Conservation (phyloP, 768 basidiomycete genomes). For the Trametes villosa region DNA sequence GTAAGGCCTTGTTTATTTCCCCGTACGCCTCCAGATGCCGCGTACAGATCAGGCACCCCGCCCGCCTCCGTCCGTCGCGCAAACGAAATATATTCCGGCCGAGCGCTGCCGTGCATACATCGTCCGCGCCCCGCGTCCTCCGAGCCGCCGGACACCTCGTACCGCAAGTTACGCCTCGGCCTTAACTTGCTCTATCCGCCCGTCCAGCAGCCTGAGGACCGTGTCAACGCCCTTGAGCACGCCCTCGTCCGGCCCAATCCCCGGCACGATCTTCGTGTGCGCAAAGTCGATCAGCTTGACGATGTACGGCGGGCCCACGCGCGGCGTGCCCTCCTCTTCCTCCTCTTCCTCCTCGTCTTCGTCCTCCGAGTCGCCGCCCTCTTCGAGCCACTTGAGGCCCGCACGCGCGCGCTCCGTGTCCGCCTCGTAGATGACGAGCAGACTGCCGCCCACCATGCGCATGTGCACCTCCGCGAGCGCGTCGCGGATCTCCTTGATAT, state of each 20-base stretch:
- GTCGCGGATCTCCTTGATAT: conserved; percentile 54
- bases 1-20: too few species aligned
- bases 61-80: too few species aligned
- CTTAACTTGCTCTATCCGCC: conserved; percentile 52
- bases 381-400: conserved; percentile 42
- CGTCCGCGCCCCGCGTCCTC: too few species aligned
- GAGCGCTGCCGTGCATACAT: too few species aligned
- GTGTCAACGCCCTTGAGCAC: conserved; percentile 77
- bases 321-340: conserved; percentile 32
- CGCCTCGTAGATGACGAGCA: conserved; percentile 83
- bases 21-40: too few species aligned
- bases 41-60: too few species aligned
- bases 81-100: too few species aligned
- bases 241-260: conserved; percentile 78
- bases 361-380: conserved; percentile 44
- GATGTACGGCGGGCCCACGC: conserved; percentile 52
- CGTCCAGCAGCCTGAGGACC: conserved; percentile 61
- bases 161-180: conserved; percentile 3
- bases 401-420: conserved; percentile 47
- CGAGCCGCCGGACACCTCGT: too few species aligned
- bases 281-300: conserved; percentile 95
- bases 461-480: conserved; percentile 61
- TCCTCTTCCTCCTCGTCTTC: conserved; percentile 33
- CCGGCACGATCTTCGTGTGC: conserved; percentile 72
- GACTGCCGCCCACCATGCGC: conserved; percentile 80